These are phyloP conservation scores for Sugiyamaella americana DNA, from an alignment of 805 yeast genomes.

Conservation along the genomic window DNA sequence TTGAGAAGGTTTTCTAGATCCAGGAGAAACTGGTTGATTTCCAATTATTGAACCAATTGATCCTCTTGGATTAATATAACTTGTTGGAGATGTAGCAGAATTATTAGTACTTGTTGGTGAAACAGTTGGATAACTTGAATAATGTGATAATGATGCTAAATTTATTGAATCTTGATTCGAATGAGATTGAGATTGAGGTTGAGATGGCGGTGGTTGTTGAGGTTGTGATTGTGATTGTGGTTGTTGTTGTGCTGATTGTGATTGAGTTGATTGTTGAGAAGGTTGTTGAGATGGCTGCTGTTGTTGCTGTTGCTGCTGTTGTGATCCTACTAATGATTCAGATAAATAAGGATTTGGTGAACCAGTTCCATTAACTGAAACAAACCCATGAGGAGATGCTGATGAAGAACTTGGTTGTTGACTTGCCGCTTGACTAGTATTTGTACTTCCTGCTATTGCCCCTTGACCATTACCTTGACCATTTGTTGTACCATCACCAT, in stretches of 20 bases:
- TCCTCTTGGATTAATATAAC: not conserved
- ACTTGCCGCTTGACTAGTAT: not conserved
- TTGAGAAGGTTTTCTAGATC: not conserved
- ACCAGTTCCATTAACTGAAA: not conserved
- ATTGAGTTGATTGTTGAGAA: not conserved
- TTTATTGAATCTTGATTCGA: not conserved
- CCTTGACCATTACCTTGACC: not conserved
- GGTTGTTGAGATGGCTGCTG: not conserved
- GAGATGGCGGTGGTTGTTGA: not conserved
- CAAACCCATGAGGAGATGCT: constrained; percentile 1
- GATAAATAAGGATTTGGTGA: not conserved
- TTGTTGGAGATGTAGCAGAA: not conserved
- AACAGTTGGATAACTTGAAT: not conserved
- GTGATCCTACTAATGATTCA: not conserved
- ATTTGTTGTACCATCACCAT: not conserved
- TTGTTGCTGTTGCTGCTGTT: constrained; percentile 1
- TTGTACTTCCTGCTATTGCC: not conserved
- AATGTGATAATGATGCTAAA: not conserved
- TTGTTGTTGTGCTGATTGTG: constrained; percentile 1
- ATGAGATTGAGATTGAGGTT: not conserved
- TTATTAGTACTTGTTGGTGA: not conserved
- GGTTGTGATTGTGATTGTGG: constrained; percentile 2
- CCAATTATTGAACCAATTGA: not conserved
- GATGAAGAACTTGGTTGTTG: constrained; percentile 2
- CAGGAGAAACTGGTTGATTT: not conserved